These are phyloP conservation scores for Ustilago loliicola DNA, from an alignment of 1,284 basidiomycete species.

Conservation along the genomic window DNA sequence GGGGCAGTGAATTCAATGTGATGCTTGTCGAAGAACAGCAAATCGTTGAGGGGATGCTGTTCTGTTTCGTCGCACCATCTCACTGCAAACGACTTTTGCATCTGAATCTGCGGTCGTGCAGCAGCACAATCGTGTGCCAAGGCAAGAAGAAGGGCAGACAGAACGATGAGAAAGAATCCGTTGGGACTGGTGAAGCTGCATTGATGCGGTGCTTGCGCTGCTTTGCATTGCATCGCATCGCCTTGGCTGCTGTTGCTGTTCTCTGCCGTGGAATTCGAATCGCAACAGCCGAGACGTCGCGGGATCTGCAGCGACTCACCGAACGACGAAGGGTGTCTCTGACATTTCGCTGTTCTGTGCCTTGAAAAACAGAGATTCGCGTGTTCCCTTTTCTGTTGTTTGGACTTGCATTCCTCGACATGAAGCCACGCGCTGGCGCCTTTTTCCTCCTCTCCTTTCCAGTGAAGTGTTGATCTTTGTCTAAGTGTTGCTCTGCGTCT, in stretches of 20 bases:
- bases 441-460: background rate
- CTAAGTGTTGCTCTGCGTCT: conserved; percentile 24
- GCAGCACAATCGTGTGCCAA: background rate
- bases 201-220: background rate
- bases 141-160: background rate
- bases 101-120: no score
- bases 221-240: conserved; percentile 4
- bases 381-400: conserved; percentile 2
- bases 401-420: conserved; percentile 14
- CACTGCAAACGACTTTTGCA: no score
- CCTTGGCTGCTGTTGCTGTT: background rate
- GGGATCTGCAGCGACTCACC: conserved; percentile 3
- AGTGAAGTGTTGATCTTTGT: conserved; percentile 7
- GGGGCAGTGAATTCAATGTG: background rate
- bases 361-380: conserved; percentile 2
- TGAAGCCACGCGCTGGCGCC: conserved; percentile 16
- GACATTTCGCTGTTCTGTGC: background rate
- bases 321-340: background rate
- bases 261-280: conserved; percentile 15
- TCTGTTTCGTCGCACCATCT: no score
- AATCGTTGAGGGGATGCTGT: background rate
- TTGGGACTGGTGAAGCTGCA: background rate
- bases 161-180: background rate
- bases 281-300: conserved; percentile 13
- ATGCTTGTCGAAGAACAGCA: background rate